phyloP scores from a whole-genome alignment of 1,284 basidiomycete genomes.

The Vanrija pseudolonga region DNA sequence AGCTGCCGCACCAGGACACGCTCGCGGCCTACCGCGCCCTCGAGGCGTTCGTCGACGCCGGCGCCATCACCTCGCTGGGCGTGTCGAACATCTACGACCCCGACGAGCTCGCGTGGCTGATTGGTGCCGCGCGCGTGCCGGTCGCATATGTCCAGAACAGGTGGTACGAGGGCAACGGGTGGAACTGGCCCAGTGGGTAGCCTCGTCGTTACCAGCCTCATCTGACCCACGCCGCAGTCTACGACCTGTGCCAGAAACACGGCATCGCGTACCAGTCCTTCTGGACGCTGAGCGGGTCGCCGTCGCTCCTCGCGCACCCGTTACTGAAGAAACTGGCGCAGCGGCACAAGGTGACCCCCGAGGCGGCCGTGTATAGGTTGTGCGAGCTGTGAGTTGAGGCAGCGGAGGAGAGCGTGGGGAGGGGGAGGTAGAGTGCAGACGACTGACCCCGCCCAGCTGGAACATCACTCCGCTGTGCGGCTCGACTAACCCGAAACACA shows the following conservation, averaged over 20 bases:
- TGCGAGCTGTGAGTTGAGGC: slow-evolving; percentile 56
- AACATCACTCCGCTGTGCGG: slow-evolving; percentile 43
- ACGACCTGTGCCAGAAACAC: slow-evolving; percentile 48
- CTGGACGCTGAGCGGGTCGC: slow-evolving; percentile 77
- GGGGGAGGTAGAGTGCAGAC: background rate
- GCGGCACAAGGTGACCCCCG: slow-evolving; percentile 56
- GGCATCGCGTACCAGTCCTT: slow-evolving; percentile 76
- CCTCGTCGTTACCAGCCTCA: background rate
- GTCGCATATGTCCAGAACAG: slow-evolving; percentile 73
- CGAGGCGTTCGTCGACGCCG: slow-evolving; percentile 59
- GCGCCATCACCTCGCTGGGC: slow-evolving; percentile 63
- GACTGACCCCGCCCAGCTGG: slow-evolving; percentile 30
- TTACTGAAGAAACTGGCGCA: slow-evolving; percentile 53
- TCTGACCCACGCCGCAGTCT: slow-evolving; percentile 21
- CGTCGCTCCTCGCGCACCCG: slow-evolving; percentile 56
- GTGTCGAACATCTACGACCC: slow-evolving; percentile 73
- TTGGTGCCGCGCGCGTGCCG: slow-evolving; percentile 51
- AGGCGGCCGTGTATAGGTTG: slow-evolving; percentile 64
- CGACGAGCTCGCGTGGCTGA: slow-evolving; percentile 55
- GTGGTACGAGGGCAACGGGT: slow-evolving; percentile 73
- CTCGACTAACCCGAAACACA: slow-evolving; percentile 52
- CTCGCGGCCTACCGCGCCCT: slow-evolving; percentile 64
- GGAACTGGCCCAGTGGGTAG: slow-evolving; percentile 58
- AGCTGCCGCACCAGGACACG: slow-evolving; percentile 51
- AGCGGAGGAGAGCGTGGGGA: too few species aligned